Base-by-base conservation (phyloP, 768 basidiomycete genomes). In the Hericium alpestre region DNA sequence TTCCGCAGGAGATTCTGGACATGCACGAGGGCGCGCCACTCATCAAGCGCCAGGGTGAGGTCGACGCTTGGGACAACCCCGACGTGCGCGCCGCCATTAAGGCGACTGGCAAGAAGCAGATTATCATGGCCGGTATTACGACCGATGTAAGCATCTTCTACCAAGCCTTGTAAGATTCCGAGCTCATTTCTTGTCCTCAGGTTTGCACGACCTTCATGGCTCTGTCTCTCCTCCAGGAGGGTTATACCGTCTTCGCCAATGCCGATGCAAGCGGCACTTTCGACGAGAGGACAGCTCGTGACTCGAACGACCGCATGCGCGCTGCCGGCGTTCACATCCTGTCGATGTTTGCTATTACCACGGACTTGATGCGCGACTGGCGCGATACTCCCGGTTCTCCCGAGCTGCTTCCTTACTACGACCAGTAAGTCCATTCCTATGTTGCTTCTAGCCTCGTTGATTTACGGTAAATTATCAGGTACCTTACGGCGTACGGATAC, bases 351-450 rank as follows among this genome's bases (percentile, higher is more conserved):
- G 72, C 77, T 7, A 65, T 78, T 46, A 65, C 68, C 16, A 67
- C 65, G 27, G 78, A 79, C 63, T 69, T 78, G 40, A 77, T 79
- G 76, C 66, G 76, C 43, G 77, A 79, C 64, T 79, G 78, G 78
- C 72, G 75, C 55, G 69, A 71, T 60, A 73, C 72, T 4, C 76
- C 78, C n/a, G 77, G 76, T 3, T 61, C 75, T 1, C 16, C 51
- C 16, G 69, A 77, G 62, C 57, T 78, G 63, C 52, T 77, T 52
- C 76, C 77, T 1, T 78, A 65, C 67, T 76, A 73, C 56, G 76
- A 76, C 62, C 70, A 67, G 77, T 78, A 55, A 41, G 74, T 71
- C 5, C 0, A 32, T 1, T 10, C 5, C 16, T 20, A 0, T 46
- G 5, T n/a, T 46, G 10, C 8, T 46, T n/a, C 16, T 32, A 32